Base-by-base conservation (phyloP, 2,329 filamentous ascomycete genomes). In the Hypoxylon sp. region DNA sequence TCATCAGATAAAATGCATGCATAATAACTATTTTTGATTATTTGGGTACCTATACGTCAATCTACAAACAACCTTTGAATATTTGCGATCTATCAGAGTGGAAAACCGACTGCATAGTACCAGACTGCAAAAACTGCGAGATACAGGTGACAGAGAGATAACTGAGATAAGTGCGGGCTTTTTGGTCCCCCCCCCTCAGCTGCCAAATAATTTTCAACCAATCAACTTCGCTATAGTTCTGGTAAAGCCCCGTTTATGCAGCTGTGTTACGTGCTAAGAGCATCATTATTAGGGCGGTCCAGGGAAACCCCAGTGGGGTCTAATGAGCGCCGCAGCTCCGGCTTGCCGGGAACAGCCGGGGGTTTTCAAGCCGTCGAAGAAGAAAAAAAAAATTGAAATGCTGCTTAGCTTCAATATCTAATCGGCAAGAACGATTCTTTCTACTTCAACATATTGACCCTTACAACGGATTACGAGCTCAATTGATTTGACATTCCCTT, bases 331-430 rank as follows among this genome's bases (percentile, higher is more conserved):
- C 72, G 63, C 60, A 73, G 74, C 74, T 76, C 74, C 74, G 71
- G 67, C 51, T 68, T 71, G 29, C 68, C 76, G 75, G 75, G 73
- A 76, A 76, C 73, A 74, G 73, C 74, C 76, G 76, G 72, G 66
- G 70, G 65, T 65, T 71, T 65, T 59, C 55, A 39, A 70, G 71
- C 66, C 51, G 71, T 57, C 35, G 55, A 64, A 67, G 13, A 42
- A 66, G 63, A 68, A 64, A 68, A 63, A 69, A 68, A 70, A 72
- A 70, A 66, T 63, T 65, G 51, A 61, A 55, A 59, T 53, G 58
- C 59, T 50, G 50, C 26, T 31, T 42, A 67, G 59, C 65, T 69
- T 44, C 39, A 63, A 52, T 61, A 67, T 61, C 47, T 60, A 42
- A 59, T 50, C 55, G 17, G 55, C 42, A 54, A 46, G 13, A 26